Evolutionary conservation across 768 basidiomycete species (phyloP), one percentile per base, ranked within the genome.

Genomic region (Nevesoporus exiguus): DNA sequence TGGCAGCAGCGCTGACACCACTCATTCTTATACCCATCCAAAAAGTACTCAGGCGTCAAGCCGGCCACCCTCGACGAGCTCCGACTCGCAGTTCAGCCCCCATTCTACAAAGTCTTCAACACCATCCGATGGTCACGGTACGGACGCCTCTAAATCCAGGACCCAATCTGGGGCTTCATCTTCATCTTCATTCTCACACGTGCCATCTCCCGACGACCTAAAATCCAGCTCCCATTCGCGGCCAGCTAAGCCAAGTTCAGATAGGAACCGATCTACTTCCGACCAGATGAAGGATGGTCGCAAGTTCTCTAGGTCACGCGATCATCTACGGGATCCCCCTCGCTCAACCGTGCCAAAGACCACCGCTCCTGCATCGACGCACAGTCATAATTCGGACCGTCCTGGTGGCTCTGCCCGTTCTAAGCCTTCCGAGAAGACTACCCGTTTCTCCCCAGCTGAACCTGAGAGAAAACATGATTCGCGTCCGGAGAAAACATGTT

Each of bases 61-160:
- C 64, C 66, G 61, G 31, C 61, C 68, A 60, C 66, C 69, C 55
- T 70, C 71, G 48, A 61, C 72, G 49, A 57, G 61, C 55, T 66
- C 70, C 5, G 49, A 66, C 44, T 66, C 59, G 29, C 57, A 51
- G 34, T 68, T 59, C 48, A 47, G 42, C 14, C 46, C 49, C 14
- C 31, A 47, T n/a, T 54, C 59, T 30, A 50, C 57, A 3, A 48
- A 57, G 17, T 21, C 55, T 27, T 66, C 64, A 17, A 14, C 31
- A 7, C 54, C 64, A 37, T 48, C 49, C 14, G 60, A 68, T 40
- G 43, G 29, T 49, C 56, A 41, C 44, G 39, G 31, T 24, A 22
- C 47, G 55, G 50, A 49, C 11, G 37, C 60, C 2, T 46, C 64
- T 25, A 56, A 60, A 27, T 43, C 54, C 24, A 25, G 53, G 11